phyloP scores from a whole-genome alignment of 2,329 filamentous ascomycete species.

The Fusarium ambrosium region DNA sequence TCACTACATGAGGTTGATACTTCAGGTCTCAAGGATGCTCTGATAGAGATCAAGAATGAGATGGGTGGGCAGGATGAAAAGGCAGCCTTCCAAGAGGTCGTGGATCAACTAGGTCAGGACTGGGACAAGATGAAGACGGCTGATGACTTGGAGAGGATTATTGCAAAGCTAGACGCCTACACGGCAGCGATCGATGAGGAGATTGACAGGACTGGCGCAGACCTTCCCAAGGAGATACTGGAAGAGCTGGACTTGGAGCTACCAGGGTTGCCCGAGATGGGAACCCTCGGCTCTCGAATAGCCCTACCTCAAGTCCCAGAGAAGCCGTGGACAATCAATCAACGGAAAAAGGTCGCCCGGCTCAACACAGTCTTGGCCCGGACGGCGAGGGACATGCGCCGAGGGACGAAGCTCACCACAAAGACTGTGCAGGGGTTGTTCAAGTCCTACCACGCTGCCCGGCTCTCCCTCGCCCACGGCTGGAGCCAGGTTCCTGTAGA shows the following conservation, averaged over 20 bases:
- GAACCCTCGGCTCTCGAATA: slow-evolving; percentile 42
- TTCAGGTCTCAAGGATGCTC: slow-evolving; percentile 52
- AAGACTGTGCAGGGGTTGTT: slow-evolving; percentile 59
- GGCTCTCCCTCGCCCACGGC: slow-evolving; percentile 58
- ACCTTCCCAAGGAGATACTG: slow-evolving; percentile 51
- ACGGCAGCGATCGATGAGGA: slow-evolving; percentile 53
- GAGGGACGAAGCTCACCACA: slow-evolving; percentile 46
- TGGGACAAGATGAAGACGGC: slow-evolving; percentile 50
- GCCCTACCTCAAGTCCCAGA: slow-evolving; percentile 54
- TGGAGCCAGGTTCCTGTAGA: slow-evolving; percentile 70
- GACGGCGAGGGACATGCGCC: slow-evolving; percentile 48
- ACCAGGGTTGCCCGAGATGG: slow-evolving; percentile 42
- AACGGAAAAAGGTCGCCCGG: slow-evolving; percentile 55
- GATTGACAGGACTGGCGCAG: slow-evolving; percentile 49
- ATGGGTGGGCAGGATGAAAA: slow-evolving; percentile 53
- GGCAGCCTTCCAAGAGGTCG: slow-evolving; percentile 53
- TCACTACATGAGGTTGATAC: slow-evolving; percentile 55
- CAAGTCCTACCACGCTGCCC: slow-evolving; percentile 64
- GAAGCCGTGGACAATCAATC: slow-evolving; percentile 54
- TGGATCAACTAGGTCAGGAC: slow-evolving; percentile 50
- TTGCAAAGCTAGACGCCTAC: slow-evolving; percentile 52
- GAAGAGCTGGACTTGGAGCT: slow-evolving; percentile 51
- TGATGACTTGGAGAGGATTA: slow-evolving; percentile 53
- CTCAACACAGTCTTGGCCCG: slow-evolving; percentile 52
- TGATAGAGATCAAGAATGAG: slow-evolving; percentile 56